Percentiles rank a stretch among this genome's conserved stretches.
Conservation (phyloP, 208 protist species). For the Leishmania braziliensis region DNA sequence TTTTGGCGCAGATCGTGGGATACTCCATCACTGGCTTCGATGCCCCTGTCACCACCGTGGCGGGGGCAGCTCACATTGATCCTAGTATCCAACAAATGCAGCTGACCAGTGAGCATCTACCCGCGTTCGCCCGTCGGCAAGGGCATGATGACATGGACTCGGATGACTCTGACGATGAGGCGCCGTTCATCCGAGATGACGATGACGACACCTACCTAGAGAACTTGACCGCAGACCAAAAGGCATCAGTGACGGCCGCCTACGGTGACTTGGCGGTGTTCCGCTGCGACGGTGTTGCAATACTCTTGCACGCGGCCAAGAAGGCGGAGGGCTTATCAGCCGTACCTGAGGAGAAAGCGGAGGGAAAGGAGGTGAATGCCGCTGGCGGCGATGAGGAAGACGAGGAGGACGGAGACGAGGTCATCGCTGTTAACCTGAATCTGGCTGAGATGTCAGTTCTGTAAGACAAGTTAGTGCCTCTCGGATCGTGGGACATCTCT, state of each 20-base stretch:
- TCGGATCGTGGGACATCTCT: background rate
- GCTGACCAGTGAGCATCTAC: slow-evolving; percentile 25
- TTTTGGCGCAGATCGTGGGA: slow-evolving; percentile 63
- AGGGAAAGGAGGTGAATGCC: slow-evolving; percentile 4
- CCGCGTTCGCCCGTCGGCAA: slow-evolving; percentile 41
- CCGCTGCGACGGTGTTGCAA: slow-evolving; percentile 32
- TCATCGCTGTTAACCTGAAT: slow-evolving; percentile 41
- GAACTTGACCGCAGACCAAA: slow-evolving; percentile 58
- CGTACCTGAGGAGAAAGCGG: background rate
- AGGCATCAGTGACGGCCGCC: slow-evolving; percentile 38
- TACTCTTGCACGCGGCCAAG: slow-evolving; percentile 31
- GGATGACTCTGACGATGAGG: slow-evolving; percentile 33
- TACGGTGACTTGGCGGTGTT: slow-evolving; percentile 78
- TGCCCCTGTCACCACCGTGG: background rate
- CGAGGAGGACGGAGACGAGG: slow-evolving; percentile 41
- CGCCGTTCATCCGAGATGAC: slow-evolving; percentile 29
- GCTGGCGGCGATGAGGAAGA: slow-evolving; percentile 26
- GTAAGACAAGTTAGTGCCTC: background rate
- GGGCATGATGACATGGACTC: slow-evolving; percentile 15
- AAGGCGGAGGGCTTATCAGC: slow-evolving; percentile 11
- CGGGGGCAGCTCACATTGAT: slow-evolving; percentile 14
- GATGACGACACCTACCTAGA: slow-evolving; percentile 41
- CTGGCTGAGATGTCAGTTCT: slow-evolving; percentile 7
- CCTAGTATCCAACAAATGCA: slow-evolving; percentile 24
- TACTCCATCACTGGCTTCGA: slow-evolving; percentile 45